Evolutionary conservation across 345 rosid genomes (phyloP).

Genomic region (Arabidopsis arenosa): DNA sequence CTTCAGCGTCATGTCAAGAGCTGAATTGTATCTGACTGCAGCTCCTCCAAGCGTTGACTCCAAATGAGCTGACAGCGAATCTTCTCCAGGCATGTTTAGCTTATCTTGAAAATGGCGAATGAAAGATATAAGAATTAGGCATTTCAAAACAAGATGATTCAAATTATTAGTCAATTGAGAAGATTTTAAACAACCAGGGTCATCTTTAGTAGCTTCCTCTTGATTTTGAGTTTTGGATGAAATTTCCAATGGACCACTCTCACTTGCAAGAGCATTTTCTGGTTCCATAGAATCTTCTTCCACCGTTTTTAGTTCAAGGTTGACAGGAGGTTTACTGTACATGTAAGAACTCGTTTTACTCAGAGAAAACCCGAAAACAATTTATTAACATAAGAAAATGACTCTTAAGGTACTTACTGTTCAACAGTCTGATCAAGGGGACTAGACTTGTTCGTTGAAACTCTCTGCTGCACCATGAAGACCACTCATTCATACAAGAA

Average conservation of each 20-base stretch:
- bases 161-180: not conserved
- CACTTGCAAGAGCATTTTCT: constrained; percentile 28
- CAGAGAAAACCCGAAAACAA: constrained; percentile 19
- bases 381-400: not conserved
- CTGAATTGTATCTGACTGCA: constrained; percentile 15
- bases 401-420: constrained; percentile 27
- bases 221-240: constrained; percentile 13
- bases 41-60: constrained; percentile 10
- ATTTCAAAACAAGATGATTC: not conserved
- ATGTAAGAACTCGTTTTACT: constrained; percentile 10
- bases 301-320: not conserved
- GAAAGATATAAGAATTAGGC: constrained; percentile 13
- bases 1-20: constrained; percentile 39
- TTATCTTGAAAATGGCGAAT: constrained; percentile 30
- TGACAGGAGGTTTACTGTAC: constrained; percentile 4
- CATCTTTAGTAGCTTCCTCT: constrained; percentile 8
- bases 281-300: constrained; percentile 2
- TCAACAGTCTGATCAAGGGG: constrained; percentile 17
- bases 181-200: constrained; percentile 4
- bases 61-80: not conserved
- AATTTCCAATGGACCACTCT: not conserved
- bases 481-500: constrained; percentile 18
- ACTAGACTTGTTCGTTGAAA: constrained; percentile 15
- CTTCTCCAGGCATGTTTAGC: constrained; percentile 23
- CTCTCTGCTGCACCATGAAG: constrained; percentile 27